phyloP scores from a whole-genome alignment of 179 eudicot species.

The Vitellaria paradoxa region DNA sequence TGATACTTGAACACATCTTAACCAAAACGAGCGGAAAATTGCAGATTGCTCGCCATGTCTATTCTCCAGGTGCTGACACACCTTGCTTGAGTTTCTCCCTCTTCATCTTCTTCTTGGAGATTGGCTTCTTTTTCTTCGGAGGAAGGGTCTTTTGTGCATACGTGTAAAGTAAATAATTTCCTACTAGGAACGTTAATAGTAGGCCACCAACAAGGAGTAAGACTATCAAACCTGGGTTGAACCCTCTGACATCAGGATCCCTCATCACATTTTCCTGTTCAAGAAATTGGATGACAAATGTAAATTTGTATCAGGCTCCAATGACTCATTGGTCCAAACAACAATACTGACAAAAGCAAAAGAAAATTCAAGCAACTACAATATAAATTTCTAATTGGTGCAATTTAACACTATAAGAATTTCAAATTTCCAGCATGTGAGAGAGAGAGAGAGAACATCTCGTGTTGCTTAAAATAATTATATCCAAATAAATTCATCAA shows the following conservation, averaged over 20 bases:
- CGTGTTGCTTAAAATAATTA: neutral
- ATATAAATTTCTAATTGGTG: neutral
- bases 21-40: neutral
- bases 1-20: constrained; percentile 5
- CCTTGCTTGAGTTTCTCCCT: constrained; percentile 91
- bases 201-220: constrained; percentile 78
- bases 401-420: neutral
- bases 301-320: neutral
- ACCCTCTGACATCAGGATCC: constrained; percentile 54
- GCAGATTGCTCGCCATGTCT: constrained; percentile 9
- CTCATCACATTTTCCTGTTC: constrained; percentile 27
- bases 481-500: neutral
- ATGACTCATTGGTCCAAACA: neutral
- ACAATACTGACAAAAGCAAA: neutral
- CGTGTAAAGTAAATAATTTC: constrained; percentile 65
- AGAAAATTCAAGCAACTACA: constrained; percentile 3
- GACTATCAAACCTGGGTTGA: constrained; percentile 92
- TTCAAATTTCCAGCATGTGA: neutral
- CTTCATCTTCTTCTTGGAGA: constrained; percentile 97
- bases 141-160: constrained; percentile 93
- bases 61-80: constrained; percentile 91
- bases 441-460: too few relatives aligned
- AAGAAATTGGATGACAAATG: neutral
- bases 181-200: constrained; percentile 62
- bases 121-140: constrained; percentile 89